These are phyloP conservation scores for Nectriaceae sp. DNA, from an alignment of 2,329 filamentous ascomycete species.

Conservation along the genomic window DNA sequence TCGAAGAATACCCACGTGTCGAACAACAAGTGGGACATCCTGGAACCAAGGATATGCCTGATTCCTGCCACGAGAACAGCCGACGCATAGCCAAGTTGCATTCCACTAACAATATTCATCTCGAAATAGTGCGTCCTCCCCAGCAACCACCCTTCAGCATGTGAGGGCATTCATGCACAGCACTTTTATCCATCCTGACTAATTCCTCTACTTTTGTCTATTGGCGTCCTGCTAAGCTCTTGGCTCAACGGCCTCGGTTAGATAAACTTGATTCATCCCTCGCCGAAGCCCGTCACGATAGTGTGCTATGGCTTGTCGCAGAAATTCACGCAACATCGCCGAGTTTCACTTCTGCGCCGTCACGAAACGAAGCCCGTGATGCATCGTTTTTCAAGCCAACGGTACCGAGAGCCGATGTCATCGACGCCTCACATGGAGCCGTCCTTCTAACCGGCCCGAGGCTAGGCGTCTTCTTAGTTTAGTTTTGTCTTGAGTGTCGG, in stretches of 20 bases:
- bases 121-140: not conserved
- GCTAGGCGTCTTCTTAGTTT: not conserved
- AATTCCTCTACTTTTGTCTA: not conserved
- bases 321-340: not conserved
- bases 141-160: not conserved
- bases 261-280: not conserved
- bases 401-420: not conserved
- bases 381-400: not conserved
- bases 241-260: not conserved
- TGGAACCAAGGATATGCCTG: constrained; percentile 6
- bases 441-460: not conserved
- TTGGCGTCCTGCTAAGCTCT: not conserved
- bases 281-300: not conserved
- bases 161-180: not conserved
- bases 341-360: not conserved
- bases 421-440: not conserved
- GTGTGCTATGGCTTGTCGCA: not conserved
- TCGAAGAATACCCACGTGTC: constrained; percentile 16
- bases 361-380: not conserved
- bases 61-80: constrained; percentile 1
- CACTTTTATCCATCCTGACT: not conserved
- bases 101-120: not conserved
- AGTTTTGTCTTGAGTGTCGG: no score
- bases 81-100: not conserved
- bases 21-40: constrained; percentile 14